A percentile compares a stretch with the other conserved stretches of the same genome.
phyloP scores from a whole-genome alignment of 495 filamentous ascomycete genomes.

The Aspergillus ostianus region DNA sequence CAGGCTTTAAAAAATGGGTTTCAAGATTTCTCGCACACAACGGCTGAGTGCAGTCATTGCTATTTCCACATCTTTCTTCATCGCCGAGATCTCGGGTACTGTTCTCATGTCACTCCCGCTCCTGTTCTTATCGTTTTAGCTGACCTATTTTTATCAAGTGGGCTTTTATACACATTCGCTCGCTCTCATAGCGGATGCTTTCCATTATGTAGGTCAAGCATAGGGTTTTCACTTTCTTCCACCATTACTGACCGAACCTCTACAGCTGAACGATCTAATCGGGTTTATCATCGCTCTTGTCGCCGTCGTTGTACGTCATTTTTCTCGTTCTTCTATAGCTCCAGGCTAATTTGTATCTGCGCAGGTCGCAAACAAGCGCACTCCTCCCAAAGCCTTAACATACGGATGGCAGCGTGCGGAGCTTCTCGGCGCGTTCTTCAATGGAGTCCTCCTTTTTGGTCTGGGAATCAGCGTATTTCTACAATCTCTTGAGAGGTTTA shows the following conservation, averaged over 20 bases:
- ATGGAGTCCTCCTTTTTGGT: conserved; percentile 85
- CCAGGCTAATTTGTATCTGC: background rate
- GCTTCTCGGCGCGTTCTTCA: conserved; percentile 86
- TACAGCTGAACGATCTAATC: conserved; percentile 83
- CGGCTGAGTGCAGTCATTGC: conserved; percentile 34
- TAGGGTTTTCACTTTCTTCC: too few species aligned
- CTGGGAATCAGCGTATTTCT: conserved; percentile 92
- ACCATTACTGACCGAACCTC: background rate
- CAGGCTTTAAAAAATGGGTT: background rate
- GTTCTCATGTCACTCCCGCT: background rate
- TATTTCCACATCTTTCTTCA: conserved; percentile 41
- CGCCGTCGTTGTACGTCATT: conserved; percentile 65
- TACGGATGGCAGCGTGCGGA: conserved; percentile 80
- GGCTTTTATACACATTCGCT: conserved; percentile 82
- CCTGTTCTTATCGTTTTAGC: background rate
- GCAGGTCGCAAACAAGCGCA: conserved; percentile 28
- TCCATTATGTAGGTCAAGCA: conserved; percentile 72
- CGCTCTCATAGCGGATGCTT: conserved; percentile 86
- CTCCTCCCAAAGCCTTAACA: conserved; percentile 38
- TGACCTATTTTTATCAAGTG: conserved; percentile 32
- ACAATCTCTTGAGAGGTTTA: conserved; percentile 80
- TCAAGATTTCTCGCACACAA: conserved; percentile 20
- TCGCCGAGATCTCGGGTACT: conserved; percentile 40
- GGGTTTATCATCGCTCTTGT: conserved; percentile 81
- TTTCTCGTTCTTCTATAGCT: background rate